Evolutionary conservation across 2,329 filamentous ascomycete genomes (phyloP).

Genomic region (Juglanconis sp.): DNA sequence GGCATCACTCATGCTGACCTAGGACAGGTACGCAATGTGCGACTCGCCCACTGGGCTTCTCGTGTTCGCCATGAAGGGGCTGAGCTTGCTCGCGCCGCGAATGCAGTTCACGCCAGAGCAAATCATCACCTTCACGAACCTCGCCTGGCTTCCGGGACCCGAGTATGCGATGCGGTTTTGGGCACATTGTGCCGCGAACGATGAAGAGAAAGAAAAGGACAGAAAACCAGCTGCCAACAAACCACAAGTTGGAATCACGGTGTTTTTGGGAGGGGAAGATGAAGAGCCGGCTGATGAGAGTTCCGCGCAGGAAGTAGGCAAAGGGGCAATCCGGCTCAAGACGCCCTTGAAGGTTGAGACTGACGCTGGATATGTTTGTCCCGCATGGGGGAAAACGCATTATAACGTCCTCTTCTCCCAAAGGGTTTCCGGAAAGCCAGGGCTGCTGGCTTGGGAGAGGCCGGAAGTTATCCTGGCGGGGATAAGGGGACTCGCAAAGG

Average conservation of each 20-base stretch:
- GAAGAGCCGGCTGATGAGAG: conserved; percentile 29
- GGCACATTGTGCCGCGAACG: conserved; percentile 41
- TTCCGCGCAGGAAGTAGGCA: conserved; percentile 14
- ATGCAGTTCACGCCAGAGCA: conserved; percentile 46
- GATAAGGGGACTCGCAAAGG: conserved; percentile 37
- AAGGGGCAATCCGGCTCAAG: conserved; percentile 22
- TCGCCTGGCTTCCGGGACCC: conserved; percentile 65
- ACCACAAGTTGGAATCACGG: conserved; percentile 39
- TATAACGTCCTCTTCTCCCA: conserved; percentile 42
- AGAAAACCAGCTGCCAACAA: not conserved
- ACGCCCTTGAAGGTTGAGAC: not conserved
- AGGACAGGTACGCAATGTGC: conserved; percentile 51
- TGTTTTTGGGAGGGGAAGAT: conserved; percentile 38
- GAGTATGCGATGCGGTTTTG: conserved; percentile 58
- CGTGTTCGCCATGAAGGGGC: conserved; percentile 48
- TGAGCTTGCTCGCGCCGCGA: conserved; percentile 38
- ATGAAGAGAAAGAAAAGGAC: conserved; percentile 16
- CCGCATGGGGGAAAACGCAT: conserved; percentile 43
- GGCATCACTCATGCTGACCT: not conserved
- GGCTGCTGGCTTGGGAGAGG: conserved; percentile 47
- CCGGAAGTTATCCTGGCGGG: conserved; percentile 44
- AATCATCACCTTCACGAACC: conserved; percentile 57
- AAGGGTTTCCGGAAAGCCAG: conserved; percentile 37
- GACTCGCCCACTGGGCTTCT: conserved; percentile 59
- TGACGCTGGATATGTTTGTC: conserved; percentile 37